Conservation (phyloP, 495 filamentous ascomycete species). For the Tuber umbilicatum region DNA sequence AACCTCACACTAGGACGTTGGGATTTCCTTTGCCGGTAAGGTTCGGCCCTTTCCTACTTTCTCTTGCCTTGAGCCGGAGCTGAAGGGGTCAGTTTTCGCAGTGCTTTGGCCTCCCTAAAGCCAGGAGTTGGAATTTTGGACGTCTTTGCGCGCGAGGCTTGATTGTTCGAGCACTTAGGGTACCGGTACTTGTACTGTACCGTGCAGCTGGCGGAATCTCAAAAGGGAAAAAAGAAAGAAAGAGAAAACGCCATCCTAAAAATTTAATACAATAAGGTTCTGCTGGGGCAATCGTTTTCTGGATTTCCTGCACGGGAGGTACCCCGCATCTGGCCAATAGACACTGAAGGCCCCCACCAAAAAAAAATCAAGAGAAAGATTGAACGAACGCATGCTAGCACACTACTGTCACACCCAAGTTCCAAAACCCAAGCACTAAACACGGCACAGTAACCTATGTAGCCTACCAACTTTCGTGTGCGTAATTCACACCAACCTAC, state of each 20-base stretch:
- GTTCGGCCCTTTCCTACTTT: too few relatives aligned
- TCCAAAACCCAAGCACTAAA: not conserved
- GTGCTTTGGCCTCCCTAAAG: too few relatives aligned
- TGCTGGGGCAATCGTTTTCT: slow-evolving; percentile 1
- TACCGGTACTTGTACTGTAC: too few relatives aligned
- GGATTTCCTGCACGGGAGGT: not conserved
- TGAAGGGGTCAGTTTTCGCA: too few relatives aligned
- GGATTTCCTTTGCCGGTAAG: too few relatives aligned
- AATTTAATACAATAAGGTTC: not conserved
- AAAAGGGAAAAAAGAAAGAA: not conserved
- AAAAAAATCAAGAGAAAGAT: not conserved
- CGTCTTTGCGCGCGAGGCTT: too few relatives aligned
- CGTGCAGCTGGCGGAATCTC: not conserved
- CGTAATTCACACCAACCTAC: not conserved
- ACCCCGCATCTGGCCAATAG: not conserved
- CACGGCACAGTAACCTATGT: not conserved
- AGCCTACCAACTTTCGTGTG: not conserved
- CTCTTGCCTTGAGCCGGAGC: too few relatives aligned
- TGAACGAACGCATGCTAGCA: not conserved
- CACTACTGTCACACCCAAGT: not conserved
- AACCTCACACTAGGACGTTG: too few relatives aligned
- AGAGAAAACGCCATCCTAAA: not conserved
- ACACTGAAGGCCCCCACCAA: not conserved
- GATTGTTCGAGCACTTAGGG: too few relatives aligned
- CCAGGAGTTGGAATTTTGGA: too few relatives aligned